Evolutionary conservation across 1,284 basidiomycete genomes (phyloP).

Genomic region (Sparassis latifolia): DNA sequence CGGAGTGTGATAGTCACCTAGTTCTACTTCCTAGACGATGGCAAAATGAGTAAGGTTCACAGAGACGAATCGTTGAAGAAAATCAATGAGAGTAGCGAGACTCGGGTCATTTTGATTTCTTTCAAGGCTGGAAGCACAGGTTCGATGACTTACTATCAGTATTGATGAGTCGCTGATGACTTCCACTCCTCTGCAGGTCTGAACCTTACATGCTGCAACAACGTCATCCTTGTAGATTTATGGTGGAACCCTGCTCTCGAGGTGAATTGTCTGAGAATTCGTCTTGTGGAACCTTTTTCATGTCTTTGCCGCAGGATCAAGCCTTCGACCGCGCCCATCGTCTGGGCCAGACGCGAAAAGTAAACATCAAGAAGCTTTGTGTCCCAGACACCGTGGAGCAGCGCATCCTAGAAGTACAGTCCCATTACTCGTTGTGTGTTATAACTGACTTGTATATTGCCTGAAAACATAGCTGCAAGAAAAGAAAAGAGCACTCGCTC

Average conservation of each 20-base stretch:
- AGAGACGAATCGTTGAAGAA: constrained; percentile 70
- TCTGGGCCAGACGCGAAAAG: constrained; percentile 75
- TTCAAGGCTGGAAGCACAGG: constrained; percentile 95
- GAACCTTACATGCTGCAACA: constrained; percentile 92
- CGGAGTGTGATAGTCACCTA: background rate
- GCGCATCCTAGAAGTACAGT: constrained; percentile 62
- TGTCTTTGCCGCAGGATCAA: constrained; percentile 52
- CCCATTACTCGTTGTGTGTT: background rate
- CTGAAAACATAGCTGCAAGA: constrained; percentile 58
- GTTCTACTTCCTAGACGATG: constrained; percentile 62
- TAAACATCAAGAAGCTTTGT: constrained; percentile 92
- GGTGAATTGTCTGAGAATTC: constrained; percentile 27
- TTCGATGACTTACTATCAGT: constrained; percentile 20
- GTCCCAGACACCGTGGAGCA: constrained; percentile 88
- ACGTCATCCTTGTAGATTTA: constrained; percentile 87
- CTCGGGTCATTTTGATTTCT: constrained; percentile 84
- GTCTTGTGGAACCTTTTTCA: background rate
- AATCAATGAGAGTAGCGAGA: constrained; percentile 58
- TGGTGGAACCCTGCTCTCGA: constrained; percentile 96
- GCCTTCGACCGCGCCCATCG: constrained; percentile 59
- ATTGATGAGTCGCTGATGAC: background rate
- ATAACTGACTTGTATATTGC: background rate
- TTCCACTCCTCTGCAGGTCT: constrained; percentile 46
- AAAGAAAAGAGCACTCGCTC: constrained; percentile 80
- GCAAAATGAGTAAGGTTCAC: constrained; percentile 72